Evolutionary conservation across 2,329 filamentous ascomycete genomes (phyloP), one percentile per base, ranked within the genome.

Genomic region (Berkeleyomyces rouxiae): DNA sequence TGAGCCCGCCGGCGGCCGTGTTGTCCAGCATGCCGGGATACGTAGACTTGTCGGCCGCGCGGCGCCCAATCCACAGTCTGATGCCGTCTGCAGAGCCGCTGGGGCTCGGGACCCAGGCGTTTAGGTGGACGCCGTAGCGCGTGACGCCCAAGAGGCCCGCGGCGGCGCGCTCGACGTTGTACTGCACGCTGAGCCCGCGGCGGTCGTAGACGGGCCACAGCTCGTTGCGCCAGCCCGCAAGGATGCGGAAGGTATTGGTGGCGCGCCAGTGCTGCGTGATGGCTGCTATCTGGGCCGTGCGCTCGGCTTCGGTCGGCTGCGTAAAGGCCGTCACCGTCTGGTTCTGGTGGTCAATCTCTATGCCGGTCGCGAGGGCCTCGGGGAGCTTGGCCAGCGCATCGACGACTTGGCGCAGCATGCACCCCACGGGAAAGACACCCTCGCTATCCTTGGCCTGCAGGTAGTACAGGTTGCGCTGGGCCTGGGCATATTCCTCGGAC

Each of bases 11-110:
- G 0, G 91, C 93, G 5, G 95, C 93, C 1, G 90, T 90, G 72
- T 97, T 99, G 73, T 99, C 93, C 67, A 99, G 78, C 81, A 96
- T 91, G n/a, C 87, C 81, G 0, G 87, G 86, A 70, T 92, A 99
- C 0, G 90, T 96, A 67, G 88, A 83, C 77, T 97, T 99, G 64
- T 77, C 81, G 59, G 77, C 78, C 10, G 90, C 82, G 7, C 93
- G 80, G 55, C 85, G 81, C 3, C 93, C 88, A 1, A 95, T 82
- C 92, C 93, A 97, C 47, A 99, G 78, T 69, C 83, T 85, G 53
- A 95, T 74, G 16, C 84, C 85, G 61, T 79, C 72, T 46, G 72
- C 73, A 4, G 70, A 70, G 13, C 67, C 63, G 3, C 68, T 63
- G 16, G 33, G 58, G 58, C 72, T 72, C 31, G 75, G 72, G 33